Evolutionary conservation across 768 basidiomycete species (phyloP), one percentile per base, ranked within the genome.

Genomic region (Tylopilus balloui): DNA sequence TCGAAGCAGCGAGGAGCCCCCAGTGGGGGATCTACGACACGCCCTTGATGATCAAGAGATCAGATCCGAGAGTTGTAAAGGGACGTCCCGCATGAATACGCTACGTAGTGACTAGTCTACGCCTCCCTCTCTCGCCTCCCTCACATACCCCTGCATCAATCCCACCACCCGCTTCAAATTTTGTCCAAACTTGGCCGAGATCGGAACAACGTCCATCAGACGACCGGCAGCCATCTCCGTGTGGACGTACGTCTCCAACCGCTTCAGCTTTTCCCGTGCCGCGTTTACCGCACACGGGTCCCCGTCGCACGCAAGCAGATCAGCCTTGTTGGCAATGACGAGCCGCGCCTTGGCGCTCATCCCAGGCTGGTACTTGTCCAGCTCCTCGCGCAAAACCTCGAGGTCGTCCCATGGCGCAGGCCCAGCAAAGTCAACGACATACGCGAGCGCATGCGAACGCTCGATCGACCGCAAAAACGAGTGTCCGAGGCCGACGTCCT

Each of bases 311-410:
- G 73, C 87, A 3, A 95, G 77, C 27, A 90, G 64, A 69, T 99
- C 96, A 0, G 92, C 96, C 68, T 99, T 99, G 74, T 97, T 99
- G 23, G 91, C 88, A 15, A 98, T 73, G 34, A 99, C 88, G 63
- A 96, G 75, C 21, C 84, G 76, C 19, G 83, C 86, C 61, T 87
- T 82, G 17, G 67, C 60, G 61, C 86, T 87, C 78, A 97, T 81
- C 13, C 86, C 91, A 2, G 77, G 73, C 62, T 88, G 81, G 65
- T 88, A 87, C 59, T 78, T 80, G 60, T 93, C 89, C 24, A 98
- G 71, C 68, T 98, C 95, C n/a, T 83, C 79, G 19, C 78, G 73
- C 12, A 98, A 72, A 11, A 86, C 75, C 4, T 69, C 60, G 21
- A 97, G 73, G 45, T 92, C 92, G 13, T 85, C 79, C 79, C 84